A percentile compares a stretch with the other conserved stretches of the same genome.
These are phyloP conservation scores for Nannochloropsis gaditana DNA, from an alignment of 108 stramenopile species.

Conservation along the genomic window DNA sequence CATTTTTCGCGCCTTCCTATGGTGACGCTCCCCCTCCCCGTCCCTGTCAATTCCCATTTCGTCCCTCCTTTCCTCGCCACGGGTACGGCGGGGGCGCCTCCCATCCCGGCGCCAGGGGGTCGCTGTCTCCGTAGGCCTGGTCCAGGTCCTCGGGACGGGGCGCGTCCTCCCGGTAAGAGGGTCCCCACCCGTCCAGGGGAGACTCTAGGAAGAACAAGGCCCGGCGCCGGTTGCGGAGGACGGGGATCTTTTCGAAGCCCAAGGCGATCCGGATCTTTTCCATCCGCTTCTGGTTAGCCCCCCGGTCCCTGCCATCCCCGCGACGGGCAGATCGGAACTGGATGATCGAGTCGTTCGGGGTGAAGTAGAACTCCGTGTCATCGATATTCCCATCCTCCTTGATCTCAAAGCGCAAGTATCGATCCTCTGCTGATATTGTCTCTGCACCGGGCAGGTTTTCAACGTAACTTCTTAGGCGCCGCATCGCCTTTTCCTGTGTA, in stretches of 20 bases:
- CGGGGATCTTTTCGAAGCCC: neutral
- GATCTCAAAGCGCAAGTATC: slow-evolving; percentile 42
- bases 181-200: slow-evolving; percentile 19
- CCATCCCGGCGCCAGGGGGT: neutral
- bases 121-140: slow-evolving; percentile 16
- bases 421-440: slow-evolving; percentile 24
- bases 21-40: neutral
- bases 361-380: slow-evolving; percentile 46
- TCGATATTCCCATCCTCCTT: slow-evolving; percentile 21
- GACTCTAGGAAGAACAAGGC: neutral
- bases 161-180: neutral
- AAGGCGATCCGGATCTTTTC: neutral
- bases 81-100: neutral
- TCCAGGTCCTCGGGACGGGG: neutral
- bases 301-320: slow-evolving; percentile 29
- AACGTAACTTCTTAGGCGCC: slow-evolving; percentile 25
- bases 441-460: slow-evolving; percentile 27
- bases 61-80: neutral
- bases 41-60: neutral
- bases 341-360: slow-evolving; percentile 38
- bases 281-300: slow-evolving; percentile 30
- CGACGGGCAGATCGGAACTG: slow-evolving; percentile 40
- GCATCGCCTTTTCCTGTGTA: slow-evolving; percentile 34
- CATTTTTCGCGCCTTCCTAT: no score
- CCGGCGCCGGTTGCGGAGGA: slow-evolving; percentile 16